phyloP scores from a whole-genome alignment of 106 monocot genomes.

The Allium sativum region DNA sequence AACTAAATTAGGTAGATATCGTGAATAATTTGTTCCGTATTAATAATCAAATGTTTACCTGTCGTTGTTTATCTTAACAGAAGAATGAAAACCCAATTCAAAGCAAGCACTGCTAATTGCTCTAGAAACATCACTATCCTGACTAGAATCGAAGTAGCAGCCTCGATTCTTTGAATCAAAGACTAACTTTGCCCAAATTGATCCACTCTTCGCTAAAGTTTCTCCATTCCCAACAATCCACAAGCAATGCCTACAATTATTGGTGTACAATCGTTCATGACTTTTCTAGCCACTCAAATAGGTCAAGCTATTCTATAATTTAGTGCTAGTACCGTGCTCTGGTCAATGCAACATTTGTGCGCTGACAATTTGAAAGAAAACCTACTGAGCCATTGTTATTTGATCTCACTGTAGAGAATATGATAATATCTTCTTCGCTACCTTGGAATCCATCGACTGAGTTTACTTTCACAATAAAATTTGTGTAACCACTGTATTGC shows the following conservation, averaged over 20 bases:
- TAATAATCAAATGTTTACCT: too few relatives aligned
- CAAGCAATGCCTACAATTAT: constrained; percentile 27
- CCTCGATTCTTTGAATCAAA: constrained; percentile 26
- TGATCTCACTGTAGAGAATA: constrained; percentile 44
- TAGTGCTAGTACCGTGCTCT: constrained; percentile 20
- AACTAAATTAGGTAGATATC: too few relatives aligned
- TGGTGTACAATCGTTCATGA: too few relatives aligned
- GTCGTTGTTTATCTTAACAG: too few relatives aligned
- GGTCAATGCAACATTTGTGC: constrained; percentile 42
- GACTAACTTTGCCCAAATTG: constrained; percentile 37
- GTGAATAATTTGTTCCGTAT: too few relatives aligned
- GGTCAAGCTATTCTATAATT: neutral
- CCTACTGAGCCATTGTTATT: constrained; percentile 33
- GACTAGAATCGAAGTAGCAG: constrained; percentile 23
- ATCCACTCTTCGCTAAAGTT: constrained; percentile 26
- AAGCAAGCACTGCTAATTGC: constrained; percentile 6
- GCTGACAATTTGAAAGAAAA: constrained; percentile 31
- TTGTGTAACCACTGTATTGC: neutral
- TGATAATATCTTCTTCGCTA: constrained; percentile 47
- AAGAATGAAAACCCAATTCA: neutral
- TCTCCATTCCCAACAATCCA: constrained; percentile 41
- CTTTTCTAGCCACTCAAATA: neutral
- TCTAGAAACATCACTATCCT: constrained; percentile 7
- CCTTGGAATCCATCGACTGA: constrained; percentile 55
- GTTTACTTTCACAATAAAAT: constrained; percentile 21